These are phyloP conservation scores for Trametes cinnabarina DNA, from an alignment of 768 basidiomycete genomes.

Conservation along the genomic window DNA sequence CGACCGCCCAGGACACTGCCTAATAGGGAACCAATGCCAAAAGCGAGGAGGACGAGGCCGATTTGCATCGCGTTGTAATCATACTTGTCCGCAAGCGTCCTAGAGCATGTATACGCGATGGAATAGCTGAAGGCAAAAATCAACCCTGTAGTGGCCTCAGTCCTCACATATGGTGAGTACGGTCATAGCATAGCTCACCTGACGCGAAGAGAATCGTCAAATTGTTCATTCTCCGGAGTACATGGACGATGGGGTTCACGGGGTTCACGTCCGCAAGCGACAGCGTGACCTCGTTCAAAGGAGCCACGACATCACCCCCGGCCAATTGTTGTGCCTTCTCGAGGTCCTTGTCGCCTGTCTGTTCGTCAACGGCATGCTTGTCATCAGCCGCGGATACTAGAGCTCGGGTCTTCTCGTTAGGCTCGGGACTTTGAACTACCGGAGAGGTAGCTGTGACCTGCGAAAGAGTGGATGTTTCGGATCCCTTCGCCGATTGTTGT, in stretches of 20 bases:
- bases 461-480: slow-evolving; percentile 26
- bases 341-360: slow-evolving; percentile 16
- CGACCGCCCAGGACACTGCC: slow-evolving; percentile 59
- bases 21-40: slow-evolving; percentile 57
- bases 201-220: slow-evolving; percentile 62
- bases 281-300: slow-evolving; percentile 40
- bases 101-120: slow-evolving; percentile 70
- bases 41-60: slow-evolving; percentile 74
- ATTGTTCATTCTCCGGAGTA: slow-evolving; percentile 67
- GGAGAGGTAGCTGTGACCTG: slow-evolving; percentile 22
- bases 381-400: neutral
- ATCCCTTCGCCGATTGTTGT: slow-evolving; percentile 20
- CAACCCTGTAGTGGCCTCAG: slow-evolving; percentile 43
- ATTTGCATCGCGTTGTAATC: slow-evolving; percentile 65
- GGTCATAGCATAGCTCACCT: slow-evolving; percentile 38
- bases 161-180: neutral
- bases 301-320: neutral
- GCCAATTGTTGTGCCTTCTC: slow-evolving; percentile 18
- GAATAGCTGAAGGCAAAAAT: slow-evolving; percentile 71
- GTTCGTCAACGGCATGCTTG: neutral
- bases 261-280: slow-evolving; percentile 76
- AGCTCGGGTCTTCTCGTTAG: neutral
- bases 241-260: slow-evolving; percentile 54
- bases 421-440: neutral
- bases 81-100: slow-evolving; percentile 65